A percentile compares a stretch with the other conserved stretches of the same genome.
Evolutionary conservation across 2,329 filamentous ascomycete genomes (phyloP).

Genomic region (Pseudopithomyces chartarum): DNA sequence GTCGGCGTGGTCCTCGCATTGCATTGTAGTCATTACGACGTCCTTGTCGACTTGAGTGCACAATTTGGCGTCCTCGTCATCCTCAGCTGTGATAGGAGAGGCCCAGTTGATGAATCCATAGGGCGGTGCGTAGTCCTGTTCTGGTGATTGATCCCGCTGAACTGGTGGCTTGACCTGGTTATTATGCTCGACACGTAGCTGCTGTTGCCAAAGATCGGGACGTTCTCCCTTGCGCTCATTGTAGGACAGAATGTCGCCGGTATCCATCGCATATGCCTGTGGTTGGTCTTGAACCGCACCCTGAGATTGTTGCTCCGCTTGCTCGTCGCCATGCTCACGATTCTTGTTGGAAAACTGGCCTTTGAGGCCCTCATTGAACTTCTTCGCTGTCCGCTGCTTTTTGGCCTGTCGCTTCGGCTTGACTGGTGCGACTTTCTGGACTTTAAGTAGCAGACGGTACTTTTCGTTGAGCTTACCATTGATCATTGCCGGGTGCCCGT

Average conservation of each 20-base stretch:
- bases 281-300: background rate
- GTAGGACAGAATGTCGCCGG: background rate
- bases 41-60: too few relatives aligned
- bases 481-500: constrained; percentile 31
- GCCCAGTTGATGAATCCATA: background rate
- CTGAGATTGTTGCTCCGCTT: background rate
- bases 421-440: constrained; percentile 25
- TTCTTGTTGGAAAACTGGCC: background rate
- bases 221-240: background rate
- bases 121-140: background rate
- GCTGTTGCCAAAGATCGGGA: background rate
- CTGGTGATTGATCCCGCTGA: background rate
- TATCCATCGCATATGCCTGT: background rate
- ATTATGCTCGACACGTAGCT: background rate
- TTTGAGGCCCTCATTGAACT: background rate
- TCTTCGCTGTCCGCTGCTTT: constrained; percentile 12
- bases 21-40: too few relatives aligned
- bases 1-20: too few relatives aligned
- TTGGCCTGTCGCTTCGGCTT: constrained; percentile 12
- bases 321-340: background rate
- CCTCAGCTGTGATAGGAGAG: too few relatives aligned
- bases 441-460: constrained; percentile 27
- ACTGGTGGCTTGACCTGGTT: background rate
- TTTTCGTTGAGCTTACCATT: constrained; percentile 30
- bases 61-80: too few relatives aligned